A percentile compares a stretch with the other conserved stretches of the same genome.
Evolutionary conservation across 2,329 filamentous ascomycete genomes (phyloP).

Genomic region (Cephalotrichum gorgonifer): DNA sequence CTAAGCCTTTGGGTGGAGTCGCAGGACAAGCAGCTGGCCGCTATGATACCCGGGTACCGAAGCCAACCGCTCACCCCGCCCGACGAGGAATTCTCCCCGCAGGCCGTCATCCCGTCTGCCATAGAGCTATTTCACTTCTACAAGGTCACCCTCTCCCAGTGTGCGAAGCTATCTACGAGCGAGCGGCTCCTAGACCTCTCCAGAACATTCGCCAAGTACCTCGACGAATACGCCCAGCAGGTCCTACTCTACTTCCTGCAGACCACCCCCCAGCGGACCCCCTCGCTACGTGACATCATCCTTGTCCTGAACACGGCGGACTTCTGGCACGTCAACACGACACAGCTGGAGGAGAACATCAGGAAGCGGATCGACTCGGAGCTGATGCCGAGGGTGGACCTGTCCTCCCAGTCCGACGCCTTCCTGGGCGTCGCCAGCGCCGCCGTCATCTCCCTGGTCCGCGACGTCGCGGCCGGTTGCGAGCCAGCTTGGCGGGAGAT

Average conservation of each 20-base stretch:
- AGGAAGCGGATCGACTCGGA: constrained; percentile 80
- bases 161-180: constrained; percentile 91
- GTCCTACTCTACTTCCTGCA: constrained; percentile 67
- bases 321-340: constrained; percentile 91
- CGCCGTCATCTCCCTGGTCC: constrained; percentile 73
- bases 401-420: constrained; percentile 86
- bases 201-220: constrained; percentile 77
- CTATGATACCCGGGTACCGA: constrained; percentile 80
- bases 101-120: constrained; percentile 83
- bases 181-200: constrained; percentile 76
- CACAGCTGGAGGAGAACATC: constrained; percentile 89
- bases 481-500: constrained; percentile 93
- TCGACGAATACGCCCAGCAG: constrained; percentile 92
- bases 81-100: constrained; percentile 86
- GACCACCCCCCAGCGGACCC: constrained; percentile 38
- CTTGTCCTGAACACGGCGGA: constrained; percentile 93
- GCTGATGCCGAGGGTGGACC: constrained; percentile 64
- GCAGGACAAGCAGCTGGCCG: constrained; percentile 78
- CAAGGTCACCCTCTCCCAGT: constrained; percentile 83
- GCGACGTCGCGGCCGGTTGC: constrained; percentile 70
- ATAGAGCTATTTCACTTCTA: constrained; percentile 98
- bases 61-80: constrained; percentile 66
- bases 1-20: constrained; percentile 95
- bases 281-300: constrained; percentile 62
- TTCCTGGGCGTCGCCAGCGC: constrained; percentile 93